Base-by-base conservation (phyloP, 192 early-diverging fungal genomes). In the Entomortierella parvispora region DNA sequence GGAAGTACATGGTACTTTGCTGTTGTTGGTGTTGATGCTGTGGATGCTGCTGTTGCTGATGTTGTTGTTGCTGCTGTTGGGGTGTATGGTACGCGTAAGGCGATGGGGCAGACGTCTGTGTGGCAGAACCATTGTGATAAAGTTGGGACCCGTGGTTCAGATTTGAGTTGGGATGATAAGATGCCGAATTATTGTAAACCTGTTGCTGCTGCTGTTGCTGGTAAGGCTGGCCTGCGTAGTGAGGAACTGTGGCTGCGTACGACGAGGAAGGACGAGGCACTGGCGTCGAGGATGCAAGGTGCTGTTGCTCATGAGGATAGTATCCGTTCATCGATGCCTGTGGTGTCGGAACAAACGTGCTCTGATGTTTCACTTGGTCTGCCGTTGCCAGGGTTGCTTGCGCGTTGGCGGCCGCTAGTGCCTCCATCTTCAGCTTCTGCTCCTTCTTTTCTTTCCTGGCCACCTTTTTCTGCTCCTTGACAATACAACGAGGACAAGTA, bases 401-500 rank as follows among this genome's bases (percentile, higher is more conserved):
- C 43, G 28, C n/a, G 18, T 43, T n/a, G 14, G 23, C 15, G 44
- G 45, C 43, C 4, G 64, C 46, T 20, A 55, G 14, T 2, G 62
- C 65, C 12, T 62, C 72, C 53, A 58, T 45, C 28, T 45, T 59
- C 37, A 76, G 2, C 26, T 76, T 76, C 44, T 76, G 58, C 17
- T 68, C 72, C 54, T 54, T 67, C 47, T 68, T 76, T 17, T 40
- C 62, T 34, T 76, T 76, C 34, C 65, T 33, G 10, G 47, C 50
- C 10, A 26, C 18, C 29, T 56, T 66, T 46, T 62, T 62, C 34
- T 68, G 49, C 18, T 76, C 72, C 40, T 67, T 68, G 3, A 62
- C 32, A 45, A 67, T 52, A 58, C 89, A 90, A 26, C 64, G 28
- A 10, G 63, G 55, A 64, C 89, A 90, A 4, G 82, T 68, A 78